phyloP scores from a whole-genome alignment of 2,329 filamentous ascomycete species.

The Lojkania enalia region DNA sequence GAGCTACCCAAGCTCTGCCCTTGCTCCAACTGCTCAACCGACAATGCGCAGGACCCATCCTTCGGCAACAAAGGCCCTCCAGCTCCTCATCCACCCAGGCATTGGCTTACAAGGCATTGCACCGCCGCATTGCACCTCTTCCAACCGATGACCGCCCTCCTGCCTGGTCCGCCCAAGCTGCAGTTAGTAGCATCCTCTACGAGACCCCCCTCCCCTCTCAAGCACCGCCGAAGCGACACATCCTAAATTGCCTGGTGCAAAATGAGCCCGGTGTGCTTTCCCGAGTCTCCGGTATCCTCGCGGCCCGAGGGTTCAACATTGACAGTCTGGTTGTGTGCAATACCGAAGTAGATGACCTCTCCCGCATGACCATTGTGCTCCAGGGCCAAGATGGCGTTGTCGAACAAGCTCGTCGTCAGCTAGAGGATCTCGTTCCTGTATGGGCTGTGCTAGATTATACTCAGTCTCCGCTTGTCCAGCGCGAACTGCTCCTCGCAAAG shows the following conservation, averaged over 20 bases:
- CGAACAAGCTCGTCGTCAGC: constrained; percentile 91
- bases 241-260: constrained; percentile 97
- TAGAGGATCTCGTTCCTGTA: constrained; percentile 95
- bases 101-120: constrained; percentile 94
- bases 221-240: constrained; percentile 86
- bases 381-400: constrained; percentile 96
- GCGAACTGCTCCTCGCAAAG: constrained; percentile 93
- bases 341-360: constrained; percentile 95
- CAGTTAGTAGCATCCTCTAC: constrained; percentile 98
- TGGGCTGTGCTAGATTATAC: constrained; percentile 99
- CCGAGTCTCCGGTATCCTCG: constrained; percentile 92
- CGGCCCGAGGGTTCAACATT: constrained; percentile 97
- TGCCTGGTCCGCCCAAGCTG: constrained; percentile 86
- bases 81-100: constrained; percentile 79
- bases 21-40: constrained; percentile 37
- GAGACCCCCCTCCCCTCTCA: constrained; percentile 87
- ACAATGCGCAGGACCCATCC: constrained; percentile 31
- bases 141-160: constrained; percentile 74
- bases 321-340: constrained; percentile 97
- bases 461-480: constrained; percentile 86
- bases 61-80: constrained; percentile 42
- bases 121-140: constrained; percentile 85
- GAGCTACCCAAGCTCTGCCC: constrained; percentile 44
- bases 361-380: constrained; percentile 97
- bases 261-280: constrained; percentile 98